phyloP scores from a whole-genome alignment of 805 yeast genomes.

The Ogataea chonburiensis region DNA sequence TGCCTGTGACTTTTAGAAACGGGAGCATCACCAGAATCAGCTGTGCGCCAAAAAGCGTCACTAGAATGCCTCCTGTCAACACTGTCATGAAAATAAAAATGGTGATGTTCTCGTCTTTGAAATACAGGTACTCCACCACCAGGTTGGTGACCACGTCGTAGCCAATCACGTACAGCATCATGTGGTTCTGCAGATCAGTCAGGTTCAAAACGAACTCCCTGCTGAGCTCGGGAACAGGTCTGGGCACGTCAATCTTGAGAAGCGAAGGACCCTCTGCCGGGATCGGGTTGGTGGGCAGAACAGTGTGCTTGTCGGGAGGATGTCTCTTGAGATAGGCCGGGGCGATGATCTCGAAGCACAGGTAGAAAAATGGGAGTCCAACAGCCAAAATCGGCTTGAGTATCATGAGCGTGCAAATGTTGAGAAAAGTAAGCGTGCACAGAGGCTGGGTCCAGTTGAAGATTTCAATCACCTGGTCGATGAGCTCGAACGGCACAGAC shows the following conservation, averaged over 20 bases:
- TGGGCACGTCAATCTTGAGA: slow-evolving; percentile 49
- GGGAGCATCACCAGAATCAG: slow-evolving; percentile 25
- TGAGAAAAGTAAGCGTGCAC: slow-evolving; percentile 56
- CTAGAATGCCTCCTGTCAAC: slow-evolving; percentile 13
- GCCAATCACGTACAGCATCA: slow-evolving; percentile 58
- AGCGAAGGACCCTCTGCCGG: slow-evolving; percentile 55
- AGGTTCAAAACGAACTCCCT: slow-evolving; percentile 74
- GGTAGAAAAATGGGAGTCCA: slow-evolving; percentile 52
- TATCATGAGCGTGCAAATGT: slow-evolving; percentile 38
- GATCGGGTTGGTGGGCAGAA: slow-evolving; percentile 38
- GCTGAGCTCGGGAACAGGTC: slow-evolving; percentile 76
- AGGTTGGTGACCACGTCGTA: slow-evolving; percentile 57
- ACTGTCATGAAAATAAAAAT: slow-evolving; percentile 45
- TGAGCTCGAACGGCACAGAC: slow-evolving; percentile 56
- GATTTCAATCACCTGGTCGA: slow-evolving; percentile 56
- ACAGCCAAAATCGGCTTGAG: slow-evolving; percentile 59
- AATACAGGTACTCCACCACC: slow-evolving; percentile 58
- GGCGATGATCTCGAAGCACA: slow-evolving; percentile 55
- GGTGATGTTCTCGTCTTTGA: slow-evolving; percentile 60
- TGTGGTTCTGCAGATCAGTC: slow-evolving; percentile 82
- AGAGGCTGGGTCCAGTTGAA: slow-evolving; percentile 65
- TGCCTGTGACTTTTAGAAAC: slow-evolving; percentile 32
- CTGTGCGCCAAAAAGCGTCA: slow-evolving; percentile 32
- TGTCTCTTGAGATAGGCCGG: slow-evolving; percentile 65
- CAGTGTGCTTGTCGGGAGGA: slow-evolving; percentile 52